phyloP scores from a whole-genome alignment of 2,329 filamentous ascomycete genomes.

The Fusarium abutilonis region DNA sequence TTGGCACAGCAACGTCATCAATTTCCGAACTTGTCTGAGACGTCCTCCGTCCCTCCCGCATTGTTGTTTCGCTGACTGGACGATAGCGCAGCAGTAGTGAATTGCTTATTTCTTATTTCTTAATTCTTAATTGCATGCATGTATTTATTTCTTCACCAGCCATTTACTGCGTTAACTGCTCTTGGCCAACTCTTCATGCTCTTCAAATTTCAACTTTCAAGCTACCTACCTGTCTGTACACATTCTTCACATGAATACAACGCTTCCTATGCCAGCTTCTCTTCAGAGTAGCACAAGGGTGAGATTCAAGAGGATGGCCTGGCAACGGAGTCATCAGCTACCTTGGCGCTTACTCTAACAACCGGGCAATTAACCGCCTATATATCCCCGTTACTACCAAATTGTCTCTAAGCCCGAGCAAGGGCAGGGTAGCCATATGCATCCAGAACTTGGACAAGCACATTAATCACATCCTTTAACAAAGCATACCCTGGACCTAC shows the following conservation, averaged over 20 bases:
- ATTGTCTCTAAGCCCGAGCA: background rate
- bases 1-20: constrained; percentile 29
- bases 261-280: background rate
- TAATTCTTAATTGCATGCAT: constrained; percentile 22
- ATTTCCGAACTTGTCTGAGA: constrained; percentile 6
- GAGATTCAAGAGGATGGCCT: constrained; percentile 5
- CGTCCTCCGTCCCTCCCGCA: background rate
- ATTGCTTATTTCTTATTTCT: background rate
- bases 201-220: too few species aligned
- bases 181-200: background rate
- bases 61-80: constrained; percentile 36
- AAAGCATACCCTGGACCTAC: constrained; percentile 16
- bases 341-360: background rate
- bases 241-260: background rate
- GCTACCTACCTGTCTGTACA: too few species aligned
- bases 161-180: background rate
- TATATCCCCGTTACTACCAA: constrained; percentile 20
- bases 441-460: background rate
- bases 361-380: constrained; percentile 16
- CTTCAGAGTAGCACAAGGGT: background rate
- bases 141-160: background rate
- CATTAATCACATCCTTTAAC: background rate
- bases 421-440: background rate
- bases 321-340: constrained; percentile 7
- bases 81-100: constrained; percentile 1